Percentiles rank a stretch among this genome's conserved stretches.
These are phyloP conservation scores for Camelina sativa DNA, from an alignment of 345 rosid genomes.

Conservation along the genomic window DNA sequence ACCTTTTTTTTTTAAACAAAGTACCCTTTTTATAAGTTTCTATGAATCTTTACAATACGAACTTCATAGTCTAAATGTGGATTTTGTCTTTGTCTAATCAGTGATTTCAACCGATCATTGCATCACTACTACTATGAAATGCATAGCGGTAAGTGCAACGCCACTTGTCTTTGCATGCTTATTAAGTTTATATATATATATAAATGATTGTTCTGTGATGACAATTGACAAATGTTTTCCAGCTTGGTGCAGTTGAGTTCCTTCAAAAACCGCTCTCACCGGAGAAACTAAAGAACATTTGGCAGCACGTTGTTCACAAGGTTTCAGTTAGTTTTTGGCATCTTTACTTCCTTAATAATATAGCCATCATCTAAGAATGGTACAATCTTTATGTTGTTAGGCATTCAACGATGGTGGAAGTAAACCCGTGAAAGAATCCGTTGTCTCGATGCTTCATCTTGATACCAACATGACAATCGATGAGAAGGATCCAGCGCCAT, in stretches of 20 bases:
- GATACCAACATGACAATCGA: slow-evolving; percentile 46
- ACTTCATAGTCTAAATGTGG: neutral
- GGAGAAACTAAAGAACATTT: slow-evolving; percentile 83
- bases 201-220: slow-evolving; percentile 20
- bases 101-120: slow-evolving; percentile 84
- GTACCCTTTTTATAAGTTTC: slow-evolving; percentile 1
- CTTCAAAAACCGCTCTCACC: slow-evolving; percentile 80
- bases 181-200: neutral
- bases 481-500: slow-evolving; percentile 71
- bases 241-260: slow-evolving; percentile 99
- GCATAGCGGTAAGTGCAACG: slow-evolving; percentile 75
- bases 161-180: slow-evolving; percentile 19
- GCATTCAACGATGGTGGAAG: slow-evolving; percentile 73
- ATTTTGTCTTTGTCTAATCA: slow-evolving; percentile 43
- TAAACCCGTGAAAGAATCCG: slow-evolving; percentile 76
- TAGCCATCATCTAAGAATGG: slow-evolving; percentile 1
- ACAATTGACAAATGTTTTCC: slow-evolving; percentile 48
- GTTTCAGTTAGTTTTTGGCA: slow-evolving; percentile 43
- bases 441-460: slow-evolving; percentile 63
- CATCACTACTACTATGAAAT: slow-evolving; percentile 86
- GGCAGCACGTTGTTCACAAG: slow-evolving; percentile 99
- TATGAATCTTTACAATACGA: neutral
- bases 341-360: neutral
- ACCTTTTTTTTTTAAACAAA: neutral
- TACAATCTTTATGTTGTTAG: slow-evolving; percentile 41